Conservation (phyloP, 805 yeast genomes). For the Suhomyces emberorum region DNA sequence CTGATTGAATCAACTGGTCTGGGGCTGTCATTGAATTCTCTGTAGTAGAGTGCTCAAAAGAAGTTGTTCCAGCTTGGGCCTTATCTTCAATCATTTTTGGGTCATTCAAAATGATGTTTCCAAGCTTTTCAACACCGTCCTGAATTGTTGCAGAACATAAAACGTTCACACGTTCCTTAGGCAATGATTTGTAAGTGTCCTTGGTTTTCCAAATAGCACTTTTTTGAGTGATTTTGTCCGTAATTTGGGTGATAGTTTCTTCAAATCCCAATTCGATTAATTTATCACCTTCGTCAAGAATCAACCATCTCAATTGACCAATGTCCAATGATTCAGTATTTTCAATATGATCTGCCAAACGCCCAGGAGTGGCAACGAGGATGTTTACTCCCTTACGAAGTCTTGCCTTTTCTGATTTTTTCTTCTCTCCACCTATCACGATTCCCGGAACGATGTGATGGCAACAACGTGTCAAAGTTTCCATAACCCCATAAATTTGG, state of each 20-base stretch:
- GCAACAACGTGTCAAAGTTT: conserved; percentile 67
- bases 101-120: conserved; percentile 68
- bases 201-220: conserved; percentile 37
- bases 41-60: conserved; percentile 2
- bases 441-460: conserved; percentile 92
- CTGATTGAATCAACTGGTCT: conserved; percentile 80
- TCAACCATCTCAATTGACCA: conserved; percentile 76
- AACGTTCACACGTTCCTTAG: conserved; percentile 68
- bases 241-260: conserved; percentile 79
- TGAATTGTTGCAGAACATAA: conserved; percentile 95
- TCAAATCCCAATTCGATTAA: conserved; percentile 95
- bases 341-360: conserved; percentile 90
- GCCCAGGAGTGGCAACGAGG: conserved; percentile 96
- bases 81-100: conserved; percentile 59
- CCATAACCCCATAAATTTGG: conserved; percentile 82
- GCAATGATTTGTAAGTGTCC: conserved; percentile 54
- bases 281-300: conserved; percentile 95
- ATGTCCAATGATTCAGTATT: conserved; percentile 76
- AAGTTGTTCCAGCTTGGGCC: conserved; percentile 19
- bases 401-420: conserved; percentile 94
- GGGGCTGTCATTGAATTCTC: conserved; percentile 57
- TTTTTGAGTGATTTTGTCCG: conserved; percentile 51
- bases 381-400: conserved; percentile 93
- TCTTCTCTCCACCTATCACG: conserved; percentile 97
- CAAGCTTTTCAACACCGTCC: conserved; percentile 73